phyloP scores from a whole-genome alignment of 495 filamentous ascomycete genomes.

The Annulohypoxylon maeteangense region DNA sequence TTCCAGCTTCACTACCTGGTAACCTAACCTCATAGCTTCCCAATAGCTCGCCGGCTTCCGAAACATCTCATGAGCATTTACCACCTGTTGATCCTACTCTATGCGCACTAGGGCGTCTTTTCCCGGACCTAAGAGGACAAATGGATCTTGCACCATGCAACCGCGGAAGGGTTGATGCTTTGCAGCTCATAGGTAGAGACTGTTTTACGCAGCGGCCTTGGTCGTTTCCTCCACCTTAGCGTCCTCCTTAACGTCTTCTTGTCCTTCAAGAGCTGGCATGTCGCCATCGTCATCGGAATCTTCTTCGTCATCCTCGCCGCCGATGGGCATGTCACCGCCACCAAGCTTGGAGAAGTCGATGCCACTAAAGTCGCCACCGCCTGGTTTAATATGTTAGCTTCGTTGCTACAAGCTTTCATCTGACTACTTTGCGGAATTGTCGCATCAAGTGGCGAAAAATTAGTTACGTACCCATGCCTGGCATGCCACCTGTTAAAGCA shows the following conservation, averaged over 20 bases:
- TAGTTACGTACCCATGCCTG: conserved; percentile 61
- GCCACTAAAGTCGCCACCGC: conserved; percentile 71
- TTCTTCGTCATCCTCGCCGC: conserved; percentile 69
- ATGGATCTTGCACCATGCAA: conserved; percentile 20
- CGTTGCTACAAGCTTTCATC: conserved; percentile 14
- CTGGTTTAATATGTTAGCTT: conserved; percentile 44
- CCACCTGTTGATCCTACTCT: conserved; percentile 29
- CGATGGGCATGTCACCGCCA: conserved; percentile 61
- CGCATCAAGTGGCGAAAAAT: neutral
- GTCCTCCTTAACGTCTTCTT: conserved; percentile 59
- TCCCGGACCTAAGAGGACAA: conserved; percentile 25
- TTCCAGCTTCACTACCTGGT: conserved; percentile 36
- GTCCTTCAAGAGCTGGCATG: conserved; percentile 56
- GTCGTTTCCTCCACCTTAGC: conserved; percentile 53
- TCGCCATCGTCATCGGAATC: conserved; percentile 57
- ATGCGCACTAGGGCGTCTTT: conserved; percentile 19
- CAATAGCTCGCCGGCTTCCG: conserved; percentile 45
- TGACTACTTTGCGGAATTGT: neutral
- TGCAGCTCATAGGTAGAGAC: conserved; percentile 13
- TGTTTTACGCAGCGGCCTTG: conserved; percentile 50
- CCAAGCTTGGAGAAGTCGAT: conserved; percentile 96
- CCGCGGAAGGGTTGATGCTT: conserved; percentile 33
- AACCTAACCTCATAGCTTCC: conserved; percentile 41
- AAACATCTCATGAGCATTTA: conserved; percentile 37
- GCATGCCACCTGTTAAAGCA: conserved; percentile 50